phyloP scores from a whole-genome alignment of 2,329 filamentous ascomycete species.

The Verticillium klebahnii region DNA sequence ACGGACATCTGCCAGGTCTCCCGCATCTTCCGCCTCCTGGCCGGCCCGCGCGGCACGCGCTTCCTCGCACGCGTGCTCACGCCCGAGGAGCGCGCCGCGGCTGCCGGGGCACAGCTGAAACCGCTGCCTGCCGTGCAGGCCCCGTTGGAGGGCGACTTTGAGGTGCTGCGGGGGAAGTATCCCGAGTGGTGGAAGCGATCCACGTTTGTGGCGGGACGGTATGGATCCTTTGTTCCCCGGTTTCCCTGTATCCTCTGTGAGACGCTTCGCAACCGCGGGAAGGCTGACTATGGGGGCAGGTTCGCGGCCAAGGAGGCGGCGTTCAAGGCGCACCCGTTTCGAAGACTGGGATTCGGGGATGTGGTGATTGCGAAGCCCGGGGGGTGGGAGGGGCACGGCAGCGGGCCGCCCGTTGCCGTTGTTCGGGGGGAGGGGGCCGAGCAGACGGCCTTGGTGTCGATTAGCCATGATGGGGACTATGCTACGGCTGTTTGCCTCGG shows the following conservation, averaged over 20 bases:
- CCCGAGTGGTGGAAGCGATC: slow-evolving; percentile 30
- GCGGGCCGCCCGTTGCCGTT: slow-evolving; percentile 40
- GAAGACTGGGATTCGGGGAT: slow-evolving; percentile 56
- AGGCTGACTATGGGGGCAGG: slow-evolving; percentile 23
- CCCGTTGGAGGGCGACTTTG: not conserved
- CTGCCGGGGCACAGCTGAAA: slow-evolving; percentile 4
- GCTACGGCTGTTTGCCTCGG: slow-evolving; percentile 66
- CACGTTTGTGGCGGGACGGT: slow-evolving; percentile 41
- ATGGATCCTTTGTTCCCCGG: slow-evolving; percentile 8
- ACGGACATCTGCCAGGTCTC: slow-evolving; percentile 72
- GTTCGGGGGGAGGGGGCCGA: slow-evolving; percentile 27
- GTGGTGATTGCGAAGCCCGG: slow-evolving; percentile 37
- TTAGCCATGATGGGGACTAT: slow-evolving; percentile 84
- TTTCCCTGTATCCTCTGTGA: not conserved
- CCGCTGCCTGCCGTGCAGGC: not conserved
- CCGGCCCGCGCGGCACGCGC: slow-evolving; percentile 29
- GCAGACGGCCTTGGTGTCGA: slow-evolving; percentile 66
- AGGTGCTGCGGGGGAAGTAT: slow-evolving; percentile 7
- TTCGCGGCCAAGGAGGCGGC: slow-evolving; percentile 73
- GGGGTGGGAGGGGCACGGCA: slow-evolving; percentile 23
- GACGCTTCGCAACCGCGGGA: not conserved
- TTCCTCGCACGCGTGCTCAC: slow-evolving; percentile 46
- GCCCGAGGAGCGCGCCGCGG: slow-evolving; percentile 28
- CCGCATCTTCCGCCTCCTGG: slow-evolving; percentile 59
- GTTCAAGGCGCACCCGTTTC: slow-evolving; percentile 65